phyloP scores from a whole-genome alignment of 495 filamentous ascomycete species.

The Penicillium desertorum region DNA sequence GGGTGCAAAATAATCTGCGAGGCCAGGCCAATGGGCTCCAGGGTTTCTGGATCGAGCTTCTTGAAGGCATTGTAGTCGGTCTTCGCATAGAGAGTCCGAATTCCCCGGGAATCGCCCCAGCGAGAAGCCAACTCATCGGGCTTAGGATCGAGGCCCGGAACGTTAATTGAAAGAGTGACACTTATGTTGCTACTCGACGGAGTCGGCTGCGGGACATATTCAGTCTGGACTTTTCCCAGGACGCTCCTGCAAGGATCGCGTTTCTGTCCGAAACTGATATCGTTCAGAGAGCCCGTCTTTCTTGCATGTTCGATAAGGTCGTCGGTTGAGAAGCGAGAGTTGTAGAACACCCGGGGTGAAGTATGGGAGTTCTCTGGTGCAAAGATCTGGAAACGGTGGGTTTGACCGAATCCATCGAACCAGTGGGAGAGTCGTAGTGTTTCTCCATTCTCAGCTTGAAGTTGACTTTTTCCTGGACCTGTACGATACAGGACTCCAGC shows the following conservation, averaged over 20 bases:
- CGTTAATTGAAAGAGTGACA: conserved; percentile 60
- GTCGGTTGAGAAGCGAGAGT: conserved; percentile 65
- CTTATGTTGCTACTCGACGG: conserved; percentile 52
- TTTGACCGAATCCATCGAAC: conserved; percentile 79
- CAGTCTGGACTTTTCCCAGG: conserved; percentile 64
- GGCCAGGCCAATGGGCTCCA: conserved; percentile 65
- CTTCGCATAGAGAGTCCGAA: conserved; percentile 54
- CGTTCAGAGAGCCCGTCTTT: conserved; percentile 45
- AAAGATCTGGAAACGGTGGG: conserved; percentile 68
- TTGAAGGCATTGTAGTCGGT: conserved; percentile 60
- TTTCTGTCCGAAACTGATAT: conserved; percentile 60
- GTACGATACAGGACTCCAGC: conserved; percentile 70
- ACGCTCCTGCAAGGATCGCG: conserved; percentile 66
- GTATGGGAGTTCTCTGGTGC: conserved; percentile 25
- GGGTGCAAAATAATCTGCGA: conserved; percentile 62
- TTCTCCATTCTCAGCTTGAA: conserved; percentile 55
- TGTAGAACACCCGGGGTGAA: conserved; percentile 59
- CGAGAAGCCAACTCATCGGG: conserved; percentile 10
- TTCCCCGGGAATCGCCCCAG: conserved; percentile 31
- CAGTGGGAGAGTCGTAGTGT: conserved; percentile 64
- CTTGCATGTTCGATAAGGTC: conserved; percentile 53
- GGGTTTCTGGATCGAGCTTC: conserved; percentile 62
- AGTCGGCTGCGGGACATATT: conserved; percentile 38
- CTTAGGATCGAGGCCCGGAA: conserved; percentile 46
- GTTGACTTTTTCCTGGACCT: conserved; percentile 61